Conservation (phyloP, 805 yeast species). For the Pichia ethanolica region DNA sequence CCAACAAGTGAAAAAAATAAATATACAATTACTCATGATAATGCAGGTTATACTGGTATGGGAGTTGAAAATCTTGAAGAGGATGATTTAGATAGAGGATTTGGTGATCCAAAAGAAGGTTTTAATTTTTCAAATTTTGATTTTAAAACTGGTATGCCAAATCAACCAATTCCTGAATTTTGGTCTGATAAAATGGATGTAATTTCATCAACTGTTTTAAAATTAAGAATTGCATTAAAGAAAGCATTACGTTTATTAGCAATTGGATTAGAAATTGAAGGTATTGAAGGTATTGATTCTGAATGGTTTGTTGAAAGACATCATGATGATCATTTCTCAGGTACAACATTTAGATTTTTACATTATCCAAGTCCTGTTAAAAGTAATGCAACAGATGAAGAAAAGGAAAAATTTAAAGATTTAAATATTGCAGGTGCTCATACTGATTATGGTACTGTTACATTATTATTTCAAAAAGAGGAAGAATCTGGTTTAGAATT, state of each 20-base stretch:
- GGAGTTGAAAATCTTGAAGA: conserved; percentile 37
- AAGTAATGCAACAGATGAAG: conserved; percentile 38
- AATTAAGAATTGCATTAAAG: conserved; percentile 43
- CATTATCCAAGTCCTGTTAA: conserved; percentile 58
- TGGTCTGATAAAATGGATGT: conserved; percentile 32
- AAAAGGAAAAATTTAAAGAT: conserved; percentile 32
- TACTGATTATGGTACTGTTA: conserved; percentile 74
- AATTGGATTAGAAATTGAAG: conserved; percentile 55
- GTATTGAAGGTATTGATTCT: conserved; percentile 35
- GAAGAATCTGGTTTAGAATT: conserved; percentile 69
- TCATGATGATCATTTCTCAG: conserved; percentile 41
- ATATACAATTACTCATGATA: conserved; percentile 44
- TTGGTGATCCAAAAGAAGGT: conserved; percentile 47
- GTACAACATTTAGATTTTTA: conserved; percentile 61
- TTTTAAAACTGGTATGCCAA: conserved; percentile 39
- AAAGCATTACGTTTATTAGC: conserved; percentile 51
- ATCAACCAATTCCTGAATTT: conserved; percentile 45
- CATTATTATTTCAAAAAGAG: conserved; percentile 64
- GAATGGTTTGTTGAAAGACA: conserved; percentile 64
- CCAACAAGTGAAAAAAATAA: conserved; percentile 45
- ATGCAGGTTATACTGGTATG: conserved; percentile 36
- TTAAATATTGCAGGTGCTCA: conserved; percentile 69
- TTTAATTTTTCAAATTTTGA: conserved; percentile 57
- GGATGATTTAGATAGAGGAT: conserved; percentile 25
- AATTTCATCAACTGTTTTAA: conserved; percentile 33